A percentile compares a stretch with the other conserved stretches of the same genome.
Conservation (phyloP, 345 rosid genomes). For the thale cress (Arabidopsis thaliana) region TAIR10.1 NC_003070.9:23180001-23180500, state of each 20-base stretch:
- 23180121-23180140: neutral
- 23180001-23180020: constrained; percentile 47
- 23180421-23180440: constrained; percentile 54
- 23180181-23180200: constrained; percentile 90
- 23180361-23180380: constrained; percentile 75
- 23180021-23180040: constrained; percentile 44
- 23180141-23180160: neutral
- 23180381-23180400: constrained; percentile 73
- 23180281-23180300: neutral
- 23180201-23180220: constrained; percentile 88
- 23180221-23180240: constrained; percentile 68
- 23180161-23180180: constrained; percentile 27
- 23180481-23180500: constrained; percentile 51
- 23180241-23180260: constrained; percentile 67
- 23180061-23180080: constrained; percentile 74
- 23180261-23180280: neutral
- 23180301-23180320: neutral
- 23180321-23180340: constrained; percentile 64
- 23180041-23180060: constrained; percentile 75
- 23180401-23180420: constrained; percentile 75
- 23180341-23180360: constrained; percentile 76
- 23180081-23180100: constrained; percentile 68
- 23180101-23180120: constrained; percentile 50
- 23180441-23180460: constrained; percentile 52
- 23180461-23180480: constrained; percentile 79